Conservation (phyloP, 2,329 filamentous ascomycete species). For the Elsinoe ampelina region DNA sequence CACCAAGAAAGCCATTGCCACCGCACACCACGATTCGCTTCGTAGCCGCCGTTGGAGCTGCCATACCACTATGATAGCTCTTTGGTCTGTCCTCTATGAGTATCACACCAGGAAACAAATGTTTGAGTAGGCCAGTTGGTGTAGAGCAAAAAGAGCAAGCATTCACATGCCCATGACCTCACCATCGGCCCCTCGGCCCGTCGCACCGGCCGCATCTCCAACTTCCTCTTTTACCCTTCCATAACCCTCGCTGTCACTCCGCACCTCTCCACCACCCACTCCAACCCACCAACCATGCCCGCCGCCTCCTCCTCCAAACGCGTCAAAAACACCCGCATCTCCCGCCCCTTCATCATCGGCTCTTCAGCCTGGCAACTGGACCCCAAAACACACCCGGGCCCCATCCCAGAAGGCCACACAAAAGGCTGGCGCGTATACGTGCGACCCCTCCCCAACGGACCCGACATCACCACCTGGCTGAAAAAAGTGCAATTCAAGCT, state of each 20-base stretch:
- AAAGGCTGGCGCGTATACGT: slow-evolving; percentile 96
- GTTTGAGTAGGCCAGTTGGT: too few species aligned
- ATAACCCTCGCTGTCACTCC: not conserved
- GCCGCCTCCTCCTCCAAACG: slow-evolving; percentile 28
- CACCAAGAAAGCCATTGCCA: slow-evolving; percentile 82
- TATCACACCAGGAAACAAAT: too few species aligned
- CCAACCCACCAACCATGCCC: slow-evolving; percentile 22
- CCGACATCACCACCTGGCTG: slow-evolving; percentile 87
- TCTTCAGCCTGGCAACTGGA: slow-evolving; percentile 51
- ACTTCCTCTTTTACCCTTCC: not conserved
- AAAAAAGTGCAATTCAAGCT: slow-evolving; percentile 97
- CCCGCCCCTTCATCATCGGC: slow-evolving; percentile 37
- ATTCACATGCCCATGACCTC: slow-evolving; percentile 14
- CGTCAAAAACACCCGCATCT: slow-evolving; percentile 25
- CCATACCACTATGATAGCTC: not conserved
- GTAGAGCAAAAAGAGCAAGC: too few species aligned
- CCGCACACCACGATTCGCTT: slow-evolving; percentile 87
- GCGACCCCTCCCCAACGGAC: slow-evolving; percentile 73
- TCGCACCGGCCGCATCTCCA: slow-evolving; percentile 3
- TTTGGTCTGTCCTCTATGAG: not conserved
- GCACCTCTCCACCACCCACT: not conserved
- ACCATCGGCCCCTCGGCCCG: slow-evolving; percentile 1
- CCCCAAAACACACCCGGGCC: slow-evolving; percentile 63
- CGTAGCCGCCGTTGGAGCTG: slow-evolving; percentile 45
- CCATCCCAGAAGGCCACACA: slow-evolving; percentile 81